These are phyloP conservation scores for Isabelozyma gotoi DNA, from an alignment of 805 yeast genomes.

Conservation along the genomic window DNA sequence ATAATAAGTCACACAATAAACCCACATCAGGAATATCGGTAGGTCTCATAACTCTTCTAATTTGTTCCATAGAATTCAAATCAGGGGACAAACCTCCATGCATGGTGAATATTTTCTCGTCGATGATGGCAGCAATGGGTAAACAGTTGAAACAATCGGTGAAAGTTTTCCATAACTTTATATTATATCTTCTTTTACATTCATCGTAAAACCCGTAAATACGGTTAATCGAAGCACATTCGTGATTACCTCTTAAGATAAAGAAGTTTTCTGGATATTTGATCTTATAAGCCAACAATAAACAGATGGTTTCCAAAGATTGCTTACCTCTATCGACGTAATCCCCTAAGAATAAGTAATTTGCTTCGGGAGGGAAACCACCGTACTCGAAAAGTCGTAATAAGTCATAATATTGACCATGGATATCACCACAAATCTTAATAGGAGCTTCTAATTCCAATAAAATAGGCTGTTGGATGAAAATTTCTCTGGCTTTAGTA, in stretches of 20 bases:
- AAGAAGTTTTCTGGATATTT: slow-evolving; percentile 94
- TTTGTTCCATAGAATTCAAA: slow-evolving; percentile 91
- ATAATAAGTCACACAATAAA: slow-evolving; percentile 81
- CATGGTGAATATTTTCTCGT: slow-evolving; percentile 93
- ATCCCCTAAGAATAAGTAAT: slow-evolving; percentile 87
- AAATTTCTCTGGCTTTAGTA: slow-evolving; percentile 92
- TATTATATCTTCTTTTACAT: slow-evolving; percentile 92
- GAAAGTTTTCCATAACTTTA: slow-evolving; percentile 93
- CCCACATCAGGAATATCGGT: slow-evolving; percentile 96
- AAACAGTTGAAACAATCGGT: slow-evolving; percentile 94
- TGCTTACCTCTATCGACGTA: slow-evolving; percentile 96
- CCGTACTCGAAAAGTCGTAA: slow-evolving; percentile 90
- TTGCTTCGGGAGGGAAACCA: slow-evolving; percentile 95
- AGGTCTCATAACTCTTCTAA: slow-evolving; percentile 94
- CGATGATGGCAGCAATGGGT: slow-evolving; percentile 93
- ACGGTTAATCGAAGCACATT: slow-evolving; percentile 91
- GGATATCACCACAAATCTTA: slow-evolving; percentile 91
- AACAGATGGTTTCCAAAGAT: slow-evolving; percentile 88
- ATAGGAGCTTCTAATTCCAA: slow-evolving; percentile 92
- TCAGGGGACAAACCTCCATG: slow-evolving; percentile 95
- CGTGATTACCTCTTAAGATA: slow-evolving; percentile 92
- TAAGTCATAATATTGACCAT: slow-evolving; percentile 91
- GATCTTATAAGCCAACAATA: slow-evolving; percentile 85
- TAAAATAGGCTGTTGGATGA: slow-evolving; percentile 89
- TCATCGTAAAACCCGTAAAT: slow-evolving; percentile 95